phyloP scores from a whole-genome alignment of 1,139 yeast genomes.

The Dujonia santamariae region DNA sequence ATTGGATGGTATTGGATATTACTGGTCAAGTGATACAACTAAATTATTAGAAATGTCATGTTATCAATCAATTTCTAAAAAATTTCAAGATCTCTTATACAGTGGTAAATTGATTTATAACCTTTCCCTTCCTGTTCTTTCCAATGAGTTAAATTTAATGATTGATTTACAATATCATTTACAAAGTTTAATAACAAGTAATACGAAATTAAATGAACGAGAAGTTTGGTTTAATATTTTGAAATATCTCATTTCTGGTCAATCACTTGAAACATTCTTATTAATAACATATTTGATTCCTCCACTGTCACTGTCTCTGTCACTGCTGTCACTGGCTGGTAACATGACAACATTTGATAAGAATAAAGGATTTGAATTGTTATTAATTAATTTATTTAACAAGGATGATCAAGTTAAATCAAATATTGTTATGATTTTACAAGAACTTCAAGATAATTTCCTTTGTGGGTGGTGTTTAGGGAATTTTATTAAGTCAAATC shows the following conservation, averaged over 20 bases:
- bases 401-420: conserved; percentile 39
- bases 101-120: conserved; percentile 33
- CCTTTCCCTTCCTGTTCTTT: conserved; percentile 33
- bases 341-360: conserved; percentile 44
- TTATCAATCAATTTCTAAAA: conserved; percentile 38
- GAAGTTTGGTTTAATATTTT: conserved; percentile 46
- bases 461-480: conserved; percentile 48
- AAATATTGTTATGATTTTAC: conserved; percentile 42
- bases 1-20: conserved; percentile 44
- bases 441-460: conserved; percentile 44
- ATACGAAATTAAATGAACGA: conserved; percentile 26
- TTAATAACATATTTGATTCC: conserved; percentile 43
- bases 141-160: conserved; percentile 44
- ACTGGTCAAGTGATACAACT: conserved; percentile 42
- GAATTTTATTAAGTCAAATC: conserved; percentile 35
- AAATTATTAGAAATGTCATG: conserved; percentile 43
- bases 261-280: conserved; percentile 39
- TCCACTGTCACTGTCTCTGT: conserved; percentile 41
- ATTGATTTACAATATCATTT: conserved; percentile 44
- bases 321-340: conserved; percentile 40
- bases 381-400: conserved; percentile 34
- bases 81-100: conserved; percentile 36
- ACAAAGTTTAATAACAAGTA: conserved; percentile 22
- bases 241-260: conserved; percentile 44
- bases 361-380: conserved; percentile 44